phyloP scores from a whole-genome alignment of 73 alveolate species.

The Symbiodinium pilosum region DNA sequence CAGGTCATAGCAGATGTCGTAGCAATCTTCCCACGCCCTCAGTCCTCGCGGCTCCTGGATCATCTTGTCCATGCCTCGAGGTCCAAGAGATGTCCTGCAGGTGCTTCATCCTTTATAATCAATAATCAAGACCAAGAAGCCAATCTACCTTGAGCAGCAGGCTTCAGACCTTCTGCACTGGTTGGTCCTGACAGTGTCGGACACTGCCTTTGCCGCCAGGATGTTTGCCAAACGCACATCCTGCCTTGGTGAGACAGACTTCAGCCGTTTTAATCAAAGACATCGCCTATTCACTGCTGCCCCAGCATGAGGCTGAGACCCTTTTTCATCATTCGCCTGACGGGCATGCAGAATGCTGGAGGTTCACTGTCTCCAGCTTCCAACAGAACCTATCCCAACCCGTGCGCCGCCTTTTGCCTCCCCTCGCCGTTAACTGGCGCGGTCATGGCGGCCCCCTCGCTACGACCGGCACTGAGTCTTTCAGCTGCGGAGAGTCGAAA shows the following conservation, averaged over 20 bases:
- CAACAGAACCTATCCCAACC: too few species aligned
- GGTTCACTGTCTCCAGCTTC: too few species aligned
- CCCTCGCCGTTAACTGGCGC: slow-evolving; percentile 13
- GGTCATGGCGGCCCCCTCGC: slow-evolving; percentile 34
- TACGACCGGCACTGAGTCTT: slow-evolving; percentile 14
- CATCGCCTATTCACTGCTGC: too few species aligned
- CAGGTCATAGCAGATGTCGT: too few species aligned
- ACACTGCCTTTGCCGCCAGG: slow-evolving; percentile 97
- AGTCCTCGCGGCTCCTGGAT: slow-evolving; percentile 95
- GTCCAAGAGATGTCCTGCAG: slow-evolving; percentile 99
- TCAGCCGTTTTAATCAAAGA: too few species aligned
- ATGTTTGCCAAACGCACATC: slow-evolving; percentile 95
- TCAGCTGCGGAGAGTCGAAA: neutral
- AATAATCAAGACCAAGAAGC: too few species aligned
- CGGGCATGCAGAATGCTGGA: too few species aligned
- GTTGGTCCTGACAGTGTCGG: slow-evolving; percentile 98
- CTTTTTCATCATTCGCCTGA: slow-evolving; percentile 87
- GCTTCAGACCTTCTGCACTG: too few species aligned
- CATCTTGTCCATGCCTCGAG: slow-evolving; percentile 99
- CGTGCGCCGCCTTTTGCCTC: slow-evolving; percentile 4
- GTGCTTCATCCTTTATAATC: neutral
- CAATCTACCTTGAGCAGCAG: too few species aligned
- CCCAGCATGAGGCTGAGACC: slow-evolving; percentile 22
- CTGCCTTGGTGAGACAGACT: too few species aligned
- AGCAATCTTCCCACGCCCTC: neutral